Base-by-base conservation (phyloP, 768 basidiomycete species). In the Harrya chromipes region DNA sequence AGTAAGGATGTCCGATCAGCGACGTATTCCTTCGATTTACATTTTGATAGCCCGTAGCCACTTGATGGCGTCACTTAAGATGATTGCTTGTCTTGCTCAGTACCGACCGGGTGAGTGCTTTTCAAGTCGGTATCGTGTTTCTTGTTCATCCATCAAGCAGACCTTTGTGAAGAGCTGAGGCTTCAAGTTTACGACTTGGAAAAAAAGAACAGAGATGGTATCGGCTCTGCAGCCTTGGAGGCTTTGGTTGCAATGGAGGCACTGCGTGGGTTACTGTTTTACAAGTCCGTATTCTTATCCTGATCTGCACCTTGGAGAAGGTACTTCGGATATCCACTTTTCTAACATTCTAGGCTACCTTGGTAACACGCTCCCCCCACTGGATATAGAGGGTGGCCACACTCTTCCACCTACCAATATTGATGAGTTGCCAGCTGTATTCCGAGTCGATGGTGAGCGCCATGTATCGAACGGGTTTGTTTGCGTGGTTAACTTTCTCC, bases 301-400 rank as follows among this genome's bases (percentile, higher is more conserved):
- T 54, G 38, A 54, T 2, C 4, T 10, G 1, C 5, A 16, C 27
- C 5, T 3, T 8, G 21, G 41, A 16, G n/a, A 29, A 47, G 47
- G 24, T 10, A 8, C 20, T 10, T 4, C 1, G 2, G 21, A 6
- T 27, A 13, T 33, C 19, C 47, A n/a, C 20, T 20, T 54, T 8
- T 35, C 44, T 2, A 54, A 29, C 19, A 40, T 54, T 17, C 17
- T 56, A 8, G 37, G 40, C 11, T 43, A 54, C 20, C 47, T 56
- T 26, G 5, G 12, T 26, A 26, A 24, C 17, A 41, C 6, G 3
- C 50, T 55, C 2, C 50, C 54, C 21, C 50, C 12, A 4, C 17
- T 48, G 8, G 42, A 53, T 24, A 42, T 16, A 17, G 50, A 55
- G 2, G 35, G 19, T 9, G 50, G 27, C 42, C 12, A 6, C 3